phyloP scores from a whole-genome alignment of 768 basidiomycete species.

The Termitomyces sp. region DNA sequence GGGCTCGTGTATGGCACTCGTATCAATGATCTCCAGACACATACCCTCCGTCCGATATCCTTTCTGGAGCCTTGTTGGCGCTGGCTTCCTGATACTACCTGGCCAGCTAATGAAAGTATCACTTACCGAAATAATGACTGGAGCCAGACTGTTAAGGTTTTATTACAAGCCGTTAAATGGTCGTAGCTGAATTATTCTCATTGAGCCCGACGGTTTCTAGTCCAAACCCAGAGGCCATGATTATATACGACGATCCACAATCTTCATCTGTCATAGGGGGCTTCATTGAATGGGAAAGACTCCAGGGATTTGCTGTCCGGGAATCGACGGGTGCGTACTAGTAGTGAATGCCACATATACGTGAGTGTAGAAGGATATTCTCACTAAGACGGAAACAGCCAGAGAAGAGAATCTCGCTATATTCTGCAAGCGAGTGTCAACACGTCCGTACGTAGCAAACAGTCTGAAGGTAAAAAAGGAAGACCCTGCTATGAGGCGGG shows the following conservation, averaged over 20 bases:
- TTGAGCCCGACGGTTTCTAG: constrained; percentile 62
- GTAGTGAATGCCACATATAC: constrained; percentile 35
- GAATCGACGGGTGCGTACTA: constrained; percentile 59
- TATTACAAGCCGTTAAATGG: not conserved
- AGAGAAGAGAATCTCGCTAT: too few relatives aligned
- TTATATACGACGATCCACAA: constrained; percentile 61
- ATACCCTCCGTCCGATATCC: constrained; percentile 27
- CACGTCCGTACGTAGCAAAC: too few relatives aligned
- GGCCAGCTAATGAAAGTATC: constrained; percentile 39
- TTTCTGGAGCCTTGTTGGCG: constrained; percentile 55
- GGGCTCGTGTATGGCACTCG: too few relatives aligned
- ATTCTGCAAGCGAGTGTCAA: too few relatives aligned
- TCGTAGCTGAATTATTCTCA: constrained; percentile 2
- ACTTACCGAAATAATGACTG: constrained; percentile 55
- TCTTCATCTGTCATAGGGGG: constrained; percentile 42
- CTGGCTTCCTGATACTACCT: constrained; percentile 47
- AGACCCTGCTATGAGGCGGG: too few relatives aligned
- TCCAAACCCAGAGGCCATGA: constrained; percentile 42
- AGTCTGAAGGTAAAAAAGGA: too few relatives aligned
- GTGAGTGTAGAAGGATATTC: too few relatives aligned
- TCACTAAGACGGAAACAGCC: too few relatives aligned
- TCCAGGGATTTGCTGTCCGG: constrained; percentile 53
- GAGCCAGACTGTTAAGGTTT: constrained; percentile 46
- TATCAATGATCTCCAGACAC: too few relatives aligned
- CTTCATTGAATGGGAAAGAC: constrained; percentile 46